Evolutionary conservation across 2,329 filamentous ascomycete species (phyloP).

Genomic region (Cercospora berteroae): DNA sequence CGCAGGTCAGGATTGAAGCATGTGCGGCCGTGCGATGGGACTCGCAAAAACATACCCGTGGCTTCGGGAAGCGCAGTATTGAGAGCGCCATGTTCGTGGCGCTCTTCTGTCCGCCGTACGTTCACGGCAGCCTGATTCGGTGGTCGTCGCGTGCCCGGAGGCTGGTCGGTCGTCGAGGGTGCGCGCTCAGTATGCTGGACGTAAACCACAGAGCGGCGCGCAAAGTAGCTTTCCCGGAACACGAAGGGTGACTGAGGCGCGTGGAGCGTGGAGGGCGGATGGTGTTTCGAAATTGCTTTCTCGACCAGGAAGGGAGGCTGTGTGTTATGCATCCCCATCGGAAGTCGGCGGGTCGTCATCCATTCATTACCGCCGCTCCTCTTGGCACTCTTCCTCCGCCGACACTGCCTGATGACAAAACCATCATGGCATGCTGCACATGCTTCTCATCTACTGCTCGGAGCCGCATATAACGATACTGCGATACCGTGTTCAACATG

Average conservation of each 20-base stretch:
- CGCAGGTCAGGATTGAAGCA: neutral
- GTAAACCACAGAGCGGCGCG: neutral
- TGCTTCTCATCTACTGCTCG: neutral
- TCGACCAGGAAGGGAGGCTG: neutral
- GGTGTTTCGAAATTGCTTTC: conserved; percentile 2
- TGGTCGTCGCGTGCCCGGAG: conserved; percentile 8
- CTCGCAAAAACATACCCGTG: conserved; percentile 9
- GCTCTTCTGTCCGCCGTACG: neutral
- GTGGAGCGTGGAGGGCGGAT: neutral
- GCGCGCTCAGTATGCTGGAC: neutral
- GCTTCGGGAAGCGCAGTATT: conserved; percentile 20
- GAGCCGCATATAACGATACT: neutral
- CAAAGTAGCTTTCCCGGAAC: neutral
- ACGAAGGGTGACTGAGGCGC: neutral
- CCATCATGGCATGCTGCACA: neutral
- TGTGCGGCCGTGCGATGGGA: neutral
- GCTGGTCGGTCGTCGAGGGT: neutral
- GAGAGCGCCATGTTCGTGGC: conserved; percentile 13
- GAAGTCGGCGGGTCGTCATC: neutral
- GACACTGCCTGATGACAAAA: neutral
- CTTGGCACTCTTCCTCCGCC: neutral
- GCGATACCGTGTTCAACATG: neutral
- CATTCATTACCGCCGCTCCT: neutral
- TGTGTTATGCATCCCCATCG: conserved; percentile 4
- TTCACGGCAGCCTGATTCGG: neutral